phyloP scores from a whole-genome alignment of 306 rosid genomes.

The Sesbania bispinosa region DNA sequence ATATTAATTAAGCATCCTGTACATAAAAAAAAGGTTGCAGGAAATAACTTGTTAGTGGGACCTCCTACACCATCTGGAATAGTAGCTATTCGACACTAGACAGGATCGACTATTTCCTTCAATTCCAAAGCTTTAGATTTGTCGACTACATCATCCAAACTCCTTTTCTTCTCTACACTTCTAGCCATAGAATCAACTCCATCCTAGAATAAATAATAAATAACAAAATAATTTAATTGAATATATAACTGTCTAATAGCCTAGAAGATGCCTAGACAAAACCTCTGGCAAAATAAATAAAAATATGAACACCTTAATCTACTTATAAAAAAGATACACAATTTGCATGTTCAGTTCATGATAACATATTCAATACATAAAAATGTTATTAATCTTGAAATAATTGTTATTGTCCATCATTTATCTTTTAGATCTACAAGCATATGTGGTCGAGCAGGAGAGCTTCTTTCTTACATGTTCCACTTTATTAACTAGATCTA shows the following conservation, averaged over 20 bases:
- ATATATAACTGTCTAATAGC: background rate
- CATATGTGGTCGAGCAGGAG: conserved; percentile 48
- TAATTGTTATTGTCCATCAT: background rate
- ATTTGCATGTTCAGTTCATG: background rate
- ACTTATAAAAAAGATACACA: background rate
- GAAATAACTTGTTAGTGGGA: conserved; percentile 49
- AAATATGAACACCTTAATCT: background rate
- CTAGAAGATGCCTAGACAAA: background rate
- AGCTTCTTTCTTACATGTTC: conserved; percentile 40
- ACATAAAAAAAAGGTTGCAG: background rate
- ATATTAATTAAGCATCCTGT: background rate
- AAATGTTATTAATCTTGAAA: background rate
- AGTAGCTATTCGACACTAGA: conserved; percentile 42
- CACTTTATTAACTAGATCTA: conserved; percentile 37
- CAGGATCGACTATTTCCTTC: conserved; percentile 51
- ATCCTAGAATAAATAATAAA: conserved; percentile 32
- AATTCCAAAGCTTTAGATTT: conserved; percentile 54
- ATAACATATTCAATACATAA: background rate
- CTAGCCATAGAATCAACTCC: conserved; percentile 41
- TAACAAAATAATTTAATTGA: background rate
- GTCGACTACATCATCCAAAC: conserved; percentile 43
- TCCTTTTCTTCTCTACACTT: conserved; percentile 49
- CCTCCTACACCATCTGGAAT: conserved; percentile 54
- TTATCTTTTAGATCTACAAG: conserved; percentile 35
- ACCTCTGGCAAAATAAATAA: background rate